Evolutionary conservation across 2,329 filamentous ascomycete species (phyloP).

Genomic region (Nemania diffusa): DNA sequence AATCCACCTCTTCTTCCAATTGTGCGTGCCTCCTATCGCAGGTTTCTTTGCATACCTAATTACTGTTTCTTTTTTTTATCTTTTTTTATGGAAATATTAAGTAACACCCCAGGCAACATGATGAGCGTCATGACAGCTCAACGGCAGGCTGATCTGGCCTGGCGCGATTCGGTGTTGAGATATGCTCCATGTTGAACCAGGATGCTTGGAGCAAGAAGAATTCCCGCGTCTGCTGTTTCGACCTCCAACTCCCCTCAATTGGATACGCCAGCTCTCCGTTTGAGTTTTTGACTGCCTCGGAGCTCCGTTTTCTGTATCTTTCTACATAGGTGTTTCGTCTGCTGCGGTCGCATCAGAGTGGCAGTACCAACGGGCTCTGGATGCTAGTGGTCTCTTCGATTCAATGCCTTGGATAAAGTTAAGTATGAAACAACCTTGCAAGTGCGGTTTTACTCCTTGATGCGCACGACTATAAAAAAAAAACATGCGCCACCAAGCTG

Average conservation of each 20-base stretch:
- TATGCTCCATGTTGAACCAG: not conserved
- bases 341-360: not conserved
- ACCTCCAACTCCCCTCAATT: not conserved
- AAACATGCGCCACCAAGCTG: not conserved
- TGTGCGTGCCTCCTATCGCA: not conserved
- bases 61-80: too few relatives aligned
- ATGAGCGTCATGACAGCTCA: too few relatives aligned
- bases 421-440: not conserved
- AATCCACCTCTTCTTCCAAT: not conserved
- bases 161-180: not conserved
- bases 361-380: not conserved
- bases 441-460: not conserved
- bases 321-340: not conserved
- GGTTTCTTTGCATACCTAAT: too few relatives aligned
- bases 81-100: too few relatives aligned
- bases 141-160: not conserved
- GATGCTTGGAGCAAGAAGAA: not conserved
- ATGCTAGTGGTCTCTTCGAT: not conserved
- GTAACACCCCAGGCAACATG: not conserved
- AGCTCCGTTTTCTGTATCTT: not conserved
- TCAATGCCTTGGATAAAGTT: not conserved
- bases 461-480: not conserved
- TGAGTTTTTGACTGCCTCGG: not conserved
- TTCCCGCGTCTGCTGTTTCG: not conserved
- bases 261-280: not conserved